These are phyloP conservation scores for Hypoxylon intermedium DNA, from an alignment of 495 filamentous ascomycete genomes.

Conservation along the genomic window DNA sequence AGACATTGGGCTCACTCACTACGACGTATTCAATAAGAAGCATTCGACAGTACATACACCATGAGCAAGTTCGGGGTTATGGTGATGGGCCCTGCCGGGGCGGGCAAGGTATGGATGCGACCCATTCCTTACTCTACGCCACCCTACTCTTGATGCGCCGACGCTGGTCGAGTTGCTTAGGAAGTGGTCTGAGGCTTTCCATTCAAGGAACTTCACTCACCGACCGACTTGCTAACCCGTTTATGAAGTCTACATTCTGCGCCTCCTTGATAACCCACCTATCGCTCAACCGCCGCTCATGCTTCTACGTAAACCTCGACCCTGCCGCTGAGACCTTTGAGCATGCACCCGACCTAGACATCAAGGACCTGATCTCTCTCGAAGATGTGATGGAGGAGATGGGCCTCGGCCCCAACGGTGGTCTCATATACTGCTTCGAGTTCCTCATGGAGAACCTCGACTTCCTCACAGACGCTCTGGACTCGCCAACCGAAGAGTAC, in stretches of 20 bases:
- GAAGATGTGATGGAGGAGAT: conserved; percentile 99
- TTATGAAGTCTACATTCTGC: conserved; percentile 91
- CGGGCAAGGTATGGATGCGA: conserved; percentile 70
- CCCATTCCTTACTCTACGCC: neutral
- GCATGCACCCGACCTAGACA: conserved; percentile 93
- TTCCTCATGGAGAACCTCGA: conserved; percentile 95
- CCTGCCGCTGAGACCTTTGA: conserved; percentile 92
- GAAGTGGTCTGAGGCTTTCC: neutral
- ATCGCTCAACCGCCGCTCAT: conserved; percentile 81
- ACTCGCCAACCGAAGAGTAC: conserved; percentile 89
- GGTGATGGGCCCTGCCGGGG: conserved; percentile 91
- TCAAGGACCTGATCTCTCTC: conserved; percentile 93
- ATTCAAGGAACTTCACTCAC: conserved; percentile 5
- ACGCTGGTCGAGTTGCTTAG: neutral
- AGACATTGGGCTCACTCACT: neutral
- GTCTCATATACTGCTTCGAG: conserved; percentile 97
- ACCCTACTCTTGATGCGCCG: neutral
- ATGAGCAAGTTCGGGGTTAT: conserved; percentile 97
- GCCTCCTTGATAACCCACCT: conserved; percentile 90
- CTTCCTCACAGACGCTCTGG: conserved; percentile 86
- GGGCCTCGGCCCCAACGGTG: conserved; percentile 90
- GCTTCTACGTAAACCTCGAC: conserved; percentile 97
- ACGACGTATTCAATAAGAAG: neutral
- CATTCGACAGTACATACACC: conserved; percentile 30
- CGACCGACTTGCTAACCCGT: conserved; percentile 17